Evolutionary conservation across 768 basidiomycete genomes (phyloP).

Genomic region (Phylloporus rhodoxanthus): DNA sequence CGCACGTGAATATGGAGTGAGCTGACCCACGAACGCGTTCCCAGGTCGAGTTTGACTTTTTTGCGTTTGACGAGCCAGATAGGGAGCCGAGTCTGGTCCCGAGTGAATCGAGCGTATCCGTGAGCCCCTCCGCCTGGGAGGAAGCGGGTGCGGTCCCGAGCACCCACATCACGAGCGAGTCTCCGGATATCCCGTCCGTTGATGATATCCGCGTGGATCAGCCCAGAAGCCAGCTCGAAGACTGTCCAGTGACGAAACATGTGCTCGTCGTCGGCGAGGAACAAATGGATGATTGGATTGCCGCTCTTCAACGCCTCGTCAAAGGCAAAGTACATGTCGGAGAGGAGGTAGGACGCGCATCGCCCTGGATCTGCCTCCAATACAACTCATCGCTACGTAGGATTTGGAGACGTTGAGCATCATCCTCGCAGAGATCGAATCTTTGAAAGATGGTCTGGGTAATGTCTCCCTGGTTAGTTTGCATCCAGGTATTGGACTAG

Average conservation of each 20-base stretch:
- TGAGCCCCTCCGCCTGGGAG: neutral
- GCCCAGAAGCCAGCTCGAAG: neutral
- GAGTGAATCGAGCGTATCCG: slow-evolving; percentile 4
- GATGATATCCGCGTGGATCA: neutral
- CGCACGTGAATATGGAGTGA: too few species aligned
- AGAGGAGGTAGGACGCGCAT: slow-evolving; percentile 14
- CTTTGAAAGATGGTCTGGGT: slow-evolving; percentile 13
- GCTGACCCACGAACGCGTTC: neutral
- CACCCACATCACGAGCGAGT: slow-evolving; percentile 18
- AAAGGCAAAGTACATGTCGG: slow-evolving; percentile 23
- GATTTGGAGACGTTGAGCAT: slow-evolving; percentile 24
- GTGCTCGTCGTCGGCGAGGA: slow-evolving; percentile 1
- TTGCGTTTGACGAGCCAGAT: slow-evolving; percentile 4
- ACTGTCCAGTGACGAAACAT: neutral
- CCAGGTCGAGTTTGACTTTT: slow-evolving; percentile 14
- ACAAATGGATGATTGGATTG: slow-evolving; percentile 15
- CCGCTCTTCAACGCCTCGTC: slow-evolving; percentile 26
- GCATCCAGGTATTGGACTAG: neutral
- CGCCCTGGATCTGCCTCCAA: neutral
- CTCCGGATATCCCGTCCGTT: slow-evolving; percentile 4
- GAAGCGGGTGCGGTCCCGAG: slow-evolving; percentile 8
- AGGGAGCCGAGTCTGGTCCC: slow-evolving; percentile 1
- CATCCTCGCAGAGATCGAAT: slow-evolving; percentile 28
- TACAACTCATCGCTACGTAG: slow-evolving; percentile 8
- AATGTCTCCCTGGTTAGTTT: slow-evolving; percentile 13